Percentiles rank a stretch among this genome's conserved stretches.
Conservation (phyloP, 345 rosid genomes). For the Acer saccharum region DNA sequence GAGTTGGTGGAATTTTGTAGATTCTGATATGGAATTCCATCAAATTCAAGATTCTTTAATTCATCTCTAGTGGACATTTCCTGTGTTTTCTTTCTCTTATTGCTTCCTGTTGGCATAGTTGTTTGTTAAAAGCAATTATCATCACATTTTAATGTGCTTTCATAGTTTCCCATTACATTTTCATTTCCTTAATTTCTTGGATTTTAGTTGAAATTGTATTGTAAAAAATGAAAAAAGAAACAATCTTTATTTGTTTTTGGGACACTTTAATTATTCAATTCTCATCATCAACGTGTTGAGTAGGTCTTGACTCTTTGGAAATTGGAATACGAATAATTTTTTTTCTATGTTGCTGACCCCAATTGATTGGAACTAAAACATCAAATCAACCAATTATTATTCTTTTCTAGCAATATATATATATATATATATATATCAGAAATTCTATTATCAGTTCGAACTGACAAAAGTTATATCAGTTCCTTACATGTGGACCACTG, state of each 20-base stretch:
- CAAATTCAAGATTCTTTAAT: constrained; percentile 17
- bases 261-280: constrained; percentile 8
- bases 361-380: constrained; percentile 23
- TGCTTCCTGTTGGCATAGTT: neutral
- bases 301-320: neutral
- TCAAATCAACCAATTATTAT: constrained; percentile 4
- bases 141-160: neutral
- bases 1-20: neutral
- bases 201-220: constrained; percentile 1
- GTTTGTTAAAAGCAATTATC: neutral
- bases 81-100: constrained; percentile 16
- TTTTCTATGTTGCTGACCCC: neutral
- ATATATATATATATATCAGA: too few relatives aligned
- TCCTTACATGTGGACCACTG: too few relatives aligned
- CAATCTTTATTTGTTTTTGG: neutral
- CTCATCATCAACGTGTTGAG: constrained; percentile 13
- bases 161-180: neutral
- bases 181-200: neutral
- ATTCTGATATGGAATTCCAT: constrained; percentile 39
- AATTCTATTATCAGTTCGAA: too few relatives aligned
- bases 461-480: too few relatives aligned
- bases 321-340: constrained; percentile 3
- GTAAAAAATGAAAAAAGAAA: neutral
- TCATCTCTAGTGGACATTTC: constrained; percentile 20
- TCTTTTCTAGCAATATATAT: neutral